Conservation (phyloP, 2,329 filamentous ascomycete genomes). For the Sclerotinia trifoliorum region DNA sequence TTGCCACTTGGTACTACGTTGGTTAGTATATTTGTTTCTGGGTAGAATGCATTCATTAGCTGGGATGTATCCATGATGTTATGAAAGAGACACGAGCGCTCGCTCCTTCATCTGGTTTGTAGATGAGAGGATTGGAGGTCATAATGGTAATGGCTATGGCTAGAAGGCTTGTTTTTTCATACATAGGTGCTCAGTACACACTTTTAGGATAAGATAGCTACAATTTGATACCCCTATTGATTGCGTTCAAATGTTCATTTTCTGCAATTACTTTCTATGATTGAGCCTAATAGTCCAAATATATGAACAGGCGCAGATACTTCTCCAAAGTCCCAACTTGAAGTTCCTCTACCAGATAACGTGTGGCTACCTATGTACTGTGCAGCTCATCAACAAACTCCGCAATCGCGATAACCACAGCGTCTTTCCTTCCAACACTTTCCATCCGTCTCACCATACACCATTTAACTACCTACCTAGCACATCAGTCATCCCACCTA, state of each 20-base stretch:
- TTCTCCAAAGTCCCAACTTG: too few species aligned
- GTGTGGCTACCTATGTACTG: too few species aligned
- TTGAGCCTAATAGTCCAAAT: too few species aligned
- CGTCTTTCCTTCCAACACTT: too few species aligned
- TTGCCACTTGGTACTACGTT: conserved; percentile 22
- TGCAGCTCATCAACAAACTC: too few species aligned
- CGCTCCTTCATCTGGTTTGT: not conserved
- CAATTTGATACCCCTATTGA: conserved; percentile 21
- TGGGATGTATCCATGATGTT: not conserved
- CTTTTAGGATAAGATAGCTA: conserved; percentile 19
- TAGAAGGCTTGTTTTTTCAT: not conserved
- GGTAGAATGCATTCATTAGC: not conserved
- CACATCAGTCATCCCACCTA: too few species aligned
- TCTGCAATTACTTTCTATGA: not conserved
- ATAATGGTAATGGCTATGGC: not conserved
- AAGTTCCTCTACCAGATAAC: too few species aligned
- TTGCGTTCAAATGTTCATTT: not conserved
- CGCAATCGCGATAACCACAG: too few species aligned
- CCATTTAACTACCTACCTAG: too few species aligned
- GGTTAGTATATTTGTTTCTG: not conserved
- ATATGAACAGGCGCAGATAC: too few species aligned
- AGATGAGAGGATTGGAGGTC: not conserved
- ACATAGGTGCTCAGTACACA: conserved; percentile 6
- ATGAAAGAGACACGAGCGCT: not conserved
- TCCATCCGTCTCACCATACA: too few species aligned